These are phyloP conservation scores for Fraxinus nigra DNA, from an alignment of 305 asterid species.

Conservation along the genomic window DNA sequence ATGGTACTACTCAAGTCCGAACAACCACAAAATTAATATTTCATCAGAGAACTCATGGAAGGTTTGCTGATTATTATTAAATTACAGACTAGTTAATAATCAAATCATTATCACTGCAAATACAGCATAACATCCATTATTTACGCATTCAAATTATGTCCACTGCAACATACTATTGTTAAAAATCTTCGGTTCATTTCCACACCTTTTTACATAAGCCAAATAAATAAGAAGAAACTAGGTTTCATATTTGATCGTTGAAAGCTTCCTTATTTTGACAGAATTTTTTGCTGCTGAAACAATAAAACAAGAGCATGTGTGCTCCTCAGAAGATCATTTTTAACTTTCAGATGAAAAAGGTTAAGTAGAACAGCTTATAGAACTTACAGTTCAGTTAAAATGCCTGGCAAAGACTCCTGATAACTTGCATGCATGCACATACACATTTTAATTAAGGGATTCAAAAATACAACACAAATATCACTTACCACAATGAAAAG, in stretches of 20 bases:
- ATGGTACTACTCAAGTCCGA: not conserved
- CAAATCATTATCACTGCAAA: not conserved
- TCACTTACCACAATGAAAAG: not conserved
- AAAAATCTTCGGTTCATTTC: not conserved
- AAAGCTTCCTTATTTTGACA: not conserved
- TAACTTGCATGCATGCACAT: not conserved
- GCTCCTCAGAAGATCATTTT: not conserved
- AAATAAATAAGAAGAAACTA: not conserved
- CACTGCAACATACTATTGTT: not conserved
- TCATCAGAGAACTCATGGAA: not conserved
- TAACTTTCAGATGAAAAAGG: not conserved
- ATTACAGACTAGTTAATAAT: not conserved
- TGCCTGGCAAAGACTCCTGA: not conserved
- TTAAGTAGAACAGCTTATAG: not conserved
- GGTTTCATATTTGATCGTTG: no score
- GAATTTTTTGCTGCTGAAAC: not conserved
- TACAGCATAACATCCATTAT: not conserved
- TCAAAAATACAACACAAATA: not conserved
- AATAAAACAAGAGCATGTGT: not conserved
- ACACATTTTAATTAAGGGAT: not conserved
- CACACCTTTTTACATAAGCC: not conserved
- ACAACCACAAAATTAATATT: not conserved
- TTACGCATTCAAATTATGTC: not conserved
- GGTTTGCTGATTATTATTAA: not conserved
- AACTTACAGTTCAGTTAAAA: not conserved